Conservation (phyloP, 1,284 basidiomycete genomes). For the Rhodotorula sp. region DNA sequence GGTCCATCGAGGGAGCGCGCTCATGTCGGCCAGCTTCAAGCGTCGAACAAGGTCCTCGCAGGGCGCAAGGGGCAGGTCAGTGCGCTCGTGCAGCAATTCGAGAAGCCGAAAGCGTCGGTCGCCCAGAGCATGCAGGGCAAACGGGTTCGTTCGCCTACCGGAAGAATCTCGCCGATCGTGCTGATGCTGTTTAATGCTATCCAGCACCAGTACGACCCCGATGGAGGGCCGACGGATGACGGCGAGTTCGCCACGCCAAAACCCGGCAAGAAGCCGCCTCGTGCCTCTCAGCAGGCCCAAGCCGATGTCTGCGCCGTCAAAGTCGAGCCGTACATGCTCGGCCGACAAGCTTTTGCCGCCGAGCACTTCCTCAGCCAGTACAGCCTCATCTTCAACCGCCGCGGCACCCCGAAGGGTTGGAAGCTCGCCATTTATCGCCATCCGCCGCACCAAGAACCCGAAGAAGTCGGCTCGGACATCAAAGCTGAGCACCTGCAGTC, state of each 20-base stretch:
- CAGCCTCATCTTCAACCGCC: not conserved
- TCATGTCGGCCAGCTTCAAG: too few species aligned
- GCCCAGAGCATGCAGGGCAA: not conserved
- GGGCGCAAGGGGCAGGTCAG: too few species aligned
- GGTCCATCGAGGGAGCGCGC: not conserved
- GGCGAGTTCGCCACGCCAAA: not conserved
- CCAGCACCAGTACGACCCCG: not conserved
- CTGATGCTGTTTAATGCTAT: not conserved
- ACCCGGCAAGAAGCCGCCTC: not conserved
- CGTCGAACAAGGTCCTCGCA: too few species aligned
- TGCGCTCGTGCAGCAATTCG: not conserved
- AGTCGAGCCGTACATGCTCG: not conserved
- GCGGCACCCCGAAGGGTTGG: not conserved
- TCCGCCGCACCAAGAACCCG: not conserved
- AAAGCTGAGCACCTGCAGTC: too few species aligned
- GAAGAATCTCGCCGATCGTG: too few species aligned
- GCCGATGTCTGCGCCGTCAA: not conserved
- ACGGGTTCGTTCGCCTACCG: not conserved
- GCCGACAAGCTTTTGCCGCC: not conserved
- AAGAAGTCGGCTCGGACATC: too few species aligned
- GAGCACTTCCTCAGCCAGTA: not conserved
- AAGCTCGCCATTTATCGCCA: not conserved
- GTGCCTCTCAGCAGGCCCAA: not conserved
- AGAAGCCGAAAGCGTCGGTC: too few species aligned
- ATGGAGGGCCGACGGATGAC: conserved; percentile 7